phyloP scores from a whole-genome alignment of 176 grass and related monocot genomes.

The Hyparrhenia diplandra region DNA sequence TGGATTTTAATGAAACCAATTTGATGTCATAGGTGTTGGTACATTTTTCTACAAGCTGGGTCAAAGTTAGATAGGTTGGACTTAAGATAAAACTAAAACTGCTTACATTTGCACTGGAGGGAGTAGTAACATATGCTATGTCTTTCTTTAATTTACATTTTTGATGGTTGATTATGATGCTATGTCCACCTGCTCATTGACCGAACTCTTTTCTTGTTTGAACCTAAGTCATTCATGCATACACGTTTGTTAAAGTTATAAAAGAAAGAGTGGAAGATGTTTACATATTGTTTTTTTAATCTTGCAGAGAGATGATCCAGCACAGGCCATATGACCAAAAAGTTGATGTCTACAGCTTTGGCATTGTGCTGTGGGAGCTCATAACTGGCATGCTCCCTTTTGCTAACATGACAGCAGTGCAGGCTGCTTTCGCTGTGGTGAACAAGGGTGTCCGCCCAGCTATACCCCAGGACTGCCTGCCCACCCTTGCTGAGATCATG shows the following conservation, averaged over 20 bases:
- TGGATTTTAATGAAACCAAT: background rate
- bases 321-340: slow-evolving; percentile 52
- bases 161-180: background rate
- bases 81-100: background rate
- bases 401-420: slow-evolving; percentile 43
- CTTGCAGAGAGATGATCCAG: slow-evolving; percentile 49
- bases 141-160: background rate
- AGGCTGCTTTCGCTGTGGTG: slow-evolving; percentile 46
- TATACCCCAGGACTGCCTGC: slow-evolving; percentile 44
- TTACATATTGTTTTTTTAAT: background rate
- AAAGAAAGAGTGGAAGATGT: too few species aligned
- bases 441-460: slow-evolving; percentile 45
- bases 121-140: background rate
- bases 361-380: slow-evolving; percentile 47
- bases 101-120: background rate
- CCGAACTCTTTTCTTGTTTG: background rate
- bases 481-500: slow-evolving; percentile 41
- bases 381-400: slow-evolving; percentile 50
- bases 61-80: background rate
- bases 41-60: background rate
- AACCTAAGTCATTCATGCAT: background rate
- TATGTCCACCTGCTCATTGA: background rate
- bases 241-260: background rate
- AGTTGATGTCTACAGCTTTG: slow-evolving; percentile 53
- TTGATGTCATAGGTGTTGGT: background rate